A percentile compares a stretch with the other conserved stretches of the same genome.
phyloP scores from a whole-genome alignment of 768 basidiomycete species.

The Neoboletus brunneissimus region DNA sequence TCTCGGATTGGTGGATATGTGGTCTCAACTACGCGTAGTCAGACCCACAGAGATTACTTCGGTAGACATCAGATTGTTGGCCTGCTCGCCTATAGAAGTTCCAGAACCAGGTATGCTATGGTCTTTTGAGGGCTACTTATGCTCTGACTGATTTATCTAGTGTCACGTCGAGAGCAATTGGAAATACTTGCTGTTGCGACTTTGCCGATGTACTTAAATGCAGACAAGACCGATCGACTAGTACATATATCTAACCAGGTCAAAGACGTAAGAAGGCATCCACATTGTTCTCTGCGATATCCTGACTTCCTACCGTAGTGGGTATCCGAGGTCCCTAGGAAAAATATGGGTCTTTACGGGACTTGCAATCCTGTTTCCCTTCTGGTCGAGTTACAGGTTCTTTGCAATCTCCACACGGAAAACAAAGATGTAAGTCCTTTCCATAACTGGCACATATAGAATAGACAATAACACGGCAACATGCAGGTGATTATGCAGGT shows the following conservation, averaged over 20 bases:
- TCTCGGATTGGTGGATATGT: slow-evolving; percentile 67
- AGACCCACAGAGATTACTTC: slow-evolving; percentile 15
- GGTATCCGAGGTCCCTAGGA: slow-evolving; percentile 7
- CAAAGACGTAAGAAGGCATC: slow-evolving; percentile 19
- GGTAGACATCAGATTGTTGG: slow-evolving; percentile 19
- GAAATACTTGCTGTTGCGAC: slow-evolving; percentile 24
- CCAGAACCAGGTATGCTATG: slow-evolving; percentile 12
- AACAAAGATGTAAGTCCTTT: slow-evolving; percentile 17
- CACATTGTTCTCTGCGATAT: not conserved
- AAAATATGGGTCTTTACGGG: not conserved
- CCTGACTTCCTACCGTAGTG: slow-evolving; percentile 16
- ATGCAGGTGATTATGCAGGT: slow-evolving; percentile 15
- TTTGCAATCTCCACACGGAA: slow-evolving; percentile 11
- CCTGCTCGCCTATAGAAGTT: not conserved
- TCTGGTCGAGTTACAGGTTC: slow-evolving; percentile 25
- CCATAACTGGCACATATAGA: not conserved
- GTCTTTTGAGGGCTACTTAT: not conserved
- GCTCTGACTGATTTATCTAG: slow-evolving; percentile 8
- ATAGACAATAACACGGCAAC: not conserved
- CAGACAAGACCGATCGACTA: slow-evolving; percentile 6
- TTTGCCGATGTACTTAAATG: slow-evolving; percentile 15
- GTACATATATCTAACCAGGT: slow-evolving; percentile 19
- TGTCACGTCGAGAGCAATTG: slow-evolving; percentile 23
- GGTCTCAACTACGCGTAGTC: slow-evolving; percentile 46
- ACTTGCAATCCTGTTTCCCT: slow-evolving; percentile 24